Percentiles rank a stretch among this genome's conserved stretches.
Conservation (phyloP, 73 alveolate genomes). For the Breviolum minutum region DNA sequence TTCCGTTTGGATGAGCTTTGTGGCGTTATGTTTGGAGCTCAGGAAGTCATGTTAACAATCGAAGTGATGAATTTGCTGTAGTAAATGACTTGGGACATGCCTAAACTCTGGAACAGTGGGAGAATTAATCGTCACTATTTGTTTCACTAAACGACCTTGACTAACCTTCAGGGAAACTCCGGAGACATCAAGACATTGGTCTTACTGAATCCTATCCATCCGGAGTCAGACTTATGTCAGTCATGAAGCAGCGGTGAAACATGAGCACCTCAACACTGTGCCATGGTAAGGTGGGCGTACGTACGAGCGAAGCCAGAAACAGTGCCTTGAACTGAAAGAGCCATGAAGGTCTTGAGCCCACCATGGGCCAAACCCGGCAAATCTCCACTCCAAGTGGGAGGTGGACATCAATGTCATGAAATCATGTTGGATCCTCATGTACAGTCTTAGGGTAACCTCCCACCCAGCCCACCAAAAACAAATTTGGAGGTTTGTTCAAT, state of each 20-base stretch:
- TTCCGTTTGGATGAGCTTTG: constrained; percentile 92
- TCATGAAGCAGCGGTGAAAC: too few species aligned
- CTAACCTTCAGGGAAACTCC: not conserved
- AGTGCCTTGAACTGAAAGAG: not conserved
- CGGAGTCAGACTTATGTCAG: too few species aligned
- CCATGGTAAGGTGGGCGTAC: constrained; percentile 93
- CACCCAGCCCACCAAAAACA: too few species aligned
- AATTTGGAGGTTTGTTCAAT: too few species aligned
- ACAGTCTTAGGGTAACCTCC: too few species aligned
- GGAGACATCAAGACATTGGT: not conserved
- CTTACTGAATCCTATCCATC: too few species aligned
- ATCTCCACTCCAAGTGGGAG: too few species aligned
- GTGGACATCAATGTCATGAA: too few species aligned
- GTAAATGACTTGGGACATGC: too few species aligned
- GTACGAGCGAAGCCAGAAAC: constrained; percentile 85
- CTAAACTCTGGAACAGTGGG: not conserved
- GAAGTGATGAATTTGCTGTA: not conserved
- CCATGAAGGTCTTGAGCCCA: not conserved
- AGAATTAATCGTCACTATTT: not conserved
- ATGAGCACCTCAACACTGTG: too few species aligned
- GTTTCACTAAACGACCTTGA: not conserved
- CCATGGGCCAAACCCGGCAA: not conserved
- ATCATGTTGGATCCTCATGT: too few species aligned
- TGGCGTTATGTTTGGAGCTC: constrained; percentile 42
- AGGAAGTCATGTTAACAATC: not conserved